Evolutionary conservation across 2,329 filamentous ascomycete species (phyloP).

Genomic region (Eutypa lata): DNA sequence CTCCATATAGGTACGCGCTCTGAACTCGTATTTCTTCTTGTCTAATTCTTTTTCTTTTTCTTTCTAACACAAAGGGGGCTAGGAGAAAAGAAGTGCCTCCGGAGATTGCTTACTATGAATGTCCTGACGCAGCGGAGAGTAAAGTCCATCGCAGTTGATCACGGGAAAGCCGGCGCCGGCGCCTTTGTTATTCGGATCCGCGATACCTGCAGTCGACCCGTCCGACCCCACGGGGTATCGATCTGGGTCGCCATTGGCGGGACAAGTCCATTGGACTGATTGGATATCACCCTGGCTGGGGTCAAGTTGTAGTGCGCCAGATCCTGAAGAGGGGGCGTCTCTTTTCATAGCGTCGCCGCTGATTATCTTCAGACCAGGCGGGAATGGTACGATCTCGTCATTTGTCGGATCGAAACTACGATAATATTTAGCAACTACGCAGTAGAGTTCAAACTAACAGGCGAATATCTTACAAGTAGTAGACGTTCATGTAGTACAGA

Average conservation of each 20-base stretch:
- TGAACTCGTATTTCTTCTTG: too few relatives aligned
- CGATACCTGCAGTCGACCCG: slow-evolving; percentile 51
- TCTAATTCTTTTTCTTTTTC: too few relatives aligned
- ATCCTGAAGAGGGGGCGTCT: slow-evolving; percentile 44
- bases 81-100: too few relatives aligned
- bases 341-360: slow-evolving; percentile 60
- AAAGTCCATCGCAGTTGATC: slow-evolving; percentile 60
- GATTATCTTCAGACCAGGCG: slow-evolving; percentile 66
- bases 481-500: slow-evolving; percentile 68
- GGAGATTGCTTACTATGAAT: slow-evolving; percentile 44
- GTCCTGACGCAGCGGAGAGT: slow-evolving; percentile 60
- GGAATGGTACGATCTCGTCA: slow-evolving; percentile 67
- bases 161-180: slow-evolving; percentile 64
- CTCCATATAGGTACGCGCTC: too few relatives aligned
- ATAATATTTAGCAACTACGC: slow-evolving; percentile 1
- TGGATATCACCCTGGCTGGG: slow-evolving; percentile 49
- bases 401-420: slow-evolving; percentile 55
- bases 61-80: too few relatives aligned
- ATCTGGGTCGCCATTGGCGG: slow-evolving; percentile 45
- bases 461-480: slow-evolving; percentile 65
- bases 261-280: slow-evolving; percentile 58
- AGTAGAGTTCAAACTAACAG: too few relatives aligned
- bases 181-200: slow-evolving; percentile 49
- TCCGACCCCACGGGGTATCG: slow-evolving; percentile 53
- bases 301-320: slow-evolving; percentile 46